A percentile compares a stretch with the other conserved stretches of the same genome.
Evolutionary conservation across 108 stramenopile species (phyloP).

Genomic region (Pelagomonas calceolata): DNA sequence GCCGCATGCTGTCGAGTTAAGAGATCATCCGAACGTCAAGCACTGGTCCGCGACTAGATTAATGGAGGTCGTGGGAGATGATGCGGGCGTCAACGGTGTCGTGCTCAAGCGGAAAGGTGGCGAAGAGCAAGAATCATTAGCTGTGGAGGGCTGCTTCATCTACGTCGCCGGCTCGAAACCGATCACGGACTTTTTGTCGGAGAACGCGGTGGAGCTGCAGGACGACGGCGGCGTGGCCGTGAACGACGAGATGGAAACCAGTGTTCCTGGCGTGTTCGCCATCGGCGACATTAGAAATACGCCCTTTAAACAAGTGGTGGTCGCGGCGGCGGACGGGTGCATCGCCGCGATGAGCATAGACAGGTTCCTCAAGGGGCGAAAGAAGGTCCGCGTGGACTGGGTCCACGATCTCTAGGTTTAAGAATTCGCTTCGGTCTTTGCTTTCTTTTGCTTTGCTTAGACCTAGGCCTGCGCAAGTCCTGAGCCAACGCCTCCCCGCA

Average conservation of each 20-base stretch:
- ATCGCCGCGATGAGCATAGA: conserved; percentile 52
- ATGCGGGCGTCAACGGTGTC: conserved; percentile 39
- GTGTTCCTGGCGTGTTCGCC: conserved; percentile 32
- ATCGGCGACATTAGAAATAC: conserved; percentile 54
- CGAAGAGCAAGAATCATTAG: conserved; percentile 21
- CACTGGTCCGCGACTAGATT: conserved; percentile 30
- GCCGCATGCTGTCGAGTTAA: conserved; percentile 9
- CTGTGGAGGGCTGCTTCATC: conserved; percentile 49
- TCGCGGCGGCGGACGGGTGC: conserved; percentile 48
- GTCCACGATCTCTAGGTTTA: no score
- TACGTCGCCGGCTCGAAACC: conserved; percentile 51
- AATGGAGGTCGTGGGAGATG: conserved; percentile 38
- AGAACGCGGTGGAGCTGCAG: conserved; percentile 30
- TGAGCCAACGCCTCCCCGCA: no score
- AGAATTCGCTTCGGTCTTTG: no score
- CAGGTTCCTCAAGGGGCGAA: conserved; percentile 43
- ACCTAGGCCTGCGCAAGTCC: no score
- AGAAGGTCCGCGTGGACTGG: conserved; percentile 38
- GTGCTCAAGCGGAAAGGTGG: conserved; percentile 9
- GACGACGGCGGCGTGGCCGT: conserved; percentile 46
- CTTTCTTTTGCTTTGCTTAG: no score
- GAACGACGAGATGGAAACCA: conserved; percentile 43
- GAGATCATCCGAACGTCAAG: conserved; percentile 29
- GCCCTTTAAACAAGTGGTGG: conserved; percentile 53
- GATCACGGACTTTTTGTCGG: conserved; percentile 44